phyloP scores from a whole-genome alignment of 495 filamentous ascomycete species.

The Margaritispora aquatica region DNA sequence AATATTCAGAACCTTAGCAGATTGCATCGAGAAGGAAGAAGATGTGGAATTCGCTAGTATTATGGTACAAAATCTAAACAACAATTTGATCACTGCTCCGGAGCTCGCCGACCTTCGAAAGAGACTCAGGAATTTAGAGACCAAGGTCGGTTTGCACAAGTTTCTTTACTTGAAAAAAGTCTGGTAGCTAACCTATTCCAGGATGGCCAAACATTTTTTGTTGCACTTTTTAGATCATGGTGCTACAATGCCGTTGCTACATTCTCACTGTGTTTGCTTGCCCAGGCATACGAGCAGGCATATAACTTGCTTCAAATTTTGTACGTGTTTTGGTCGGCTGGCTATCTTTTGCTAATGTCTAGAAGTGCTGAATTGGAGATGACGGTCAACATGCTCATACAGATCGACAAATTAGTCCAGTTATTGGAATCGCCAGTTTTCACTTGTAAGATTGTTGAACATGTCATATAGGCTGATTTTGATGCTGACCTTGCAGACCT shows the following conservation, averaged over 20 bases:
- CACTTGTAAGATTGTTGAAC: conserved; percentile 76
- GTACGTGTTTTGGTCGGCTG: conserved; percentile 38
- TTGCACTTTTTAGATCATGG: conserved; percentile 91
- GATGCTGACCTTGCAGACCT: conserved; percentile 52
- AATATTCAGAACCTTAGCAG: conserved; percentile 93
- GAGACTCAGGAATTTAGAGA: conserved; percentile 82
- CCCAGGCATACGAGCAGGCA: conserved; percentile 97
- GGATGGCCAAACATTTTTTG: conserved; percentile 94
- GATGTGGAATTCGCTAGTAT: conserved; percentile 98
- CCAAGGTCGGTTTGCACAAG: conserved; percentile 46
- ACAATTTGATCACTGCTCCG: conserved; percentile 96
- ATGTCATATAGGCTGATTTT: neutral
- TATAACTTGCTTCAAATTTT: conserved; percentile 97
- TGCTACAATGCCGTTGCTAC: conserved; percentile 98
- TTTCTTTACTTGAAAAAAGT: neutral
- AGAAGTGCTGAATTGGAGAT: conserved; percentile 91
- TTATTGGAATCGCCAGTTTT: conserved; percentile 97
- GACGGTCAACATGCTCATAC: conserved; percentile 97
- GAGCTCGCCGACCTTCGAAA: conserved; percentile 89
- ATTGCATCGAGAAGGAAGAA: conserved; percentile 97
- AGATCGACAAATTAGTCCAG: conserved; percentile 98
- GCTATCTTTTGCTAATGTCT: conserved; percentile 29
- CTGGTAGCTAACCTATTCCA: conserved; percentile 30
- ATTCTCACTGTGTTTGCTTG: conserved; percentile 90
- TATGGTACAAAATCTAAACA: conserved; percentile 99